Base-by-base conservation (phyloP, 768 basidiomycete species). In the Suillus subluteus region DNA sequence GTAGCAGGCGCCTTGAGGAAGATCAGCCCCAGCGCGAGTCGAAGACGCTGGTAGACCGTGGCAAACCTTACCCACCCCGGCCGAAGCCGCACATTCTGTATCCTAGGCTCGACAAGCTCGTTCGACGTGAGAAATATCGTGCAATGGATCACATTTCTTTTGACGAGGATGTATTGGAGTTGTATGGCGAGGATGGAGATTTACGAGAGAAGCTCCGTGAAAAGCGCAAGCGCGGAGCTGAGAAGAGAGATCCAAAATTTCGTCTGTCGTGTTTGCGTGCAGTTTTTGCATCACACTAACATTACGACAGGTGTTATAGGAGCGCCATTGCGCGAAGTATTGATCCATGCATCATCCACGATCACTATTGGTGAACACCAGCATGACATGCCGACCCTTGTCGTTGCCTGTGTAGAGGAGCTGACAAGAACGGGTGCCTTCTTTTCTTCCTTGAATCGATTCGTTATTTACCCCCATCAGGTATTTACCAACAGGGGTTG, bases 391-490 rank as follows among this genome's bases (percentile, higher is more conserved):
- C 82, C 82, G 7, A 66, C 76, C 30, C 79, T 82, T 3, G 80
- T 80, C 44, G 76, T 80, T 4, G 75, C 80, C 0, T 83, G 81
- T 64, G 66, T 85, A 32, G 84, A 85, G 54, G 82, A 85, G 69
- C 70, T 85, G 41, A 83, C 83, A 64, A 79, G 82, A 26, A 82
- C 82, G 16, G 83, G 83, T 76, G 21, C 48, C 73, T 62, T 1
- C 58, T 69, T 21, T 2, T 37, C 5, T 38, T 26, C 11, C 13
- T 50, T 64, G 58, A 58, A 43, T 41, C 40, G 1, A 55, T 59
- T 23, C 62, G 66, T 41, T 66, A 58, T 32, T 66, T 26, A 16
- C 21, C 9, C 37, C 6, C 30, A 2, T 32, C 67, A 84, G 83
- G 84, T 6, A 79, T 82, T 9, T 82, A 83, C 65, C 78, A 82